phyloP scores from a whole-genome alignment of 345 rosid species.

The Sisymbrium irio region DNA sequence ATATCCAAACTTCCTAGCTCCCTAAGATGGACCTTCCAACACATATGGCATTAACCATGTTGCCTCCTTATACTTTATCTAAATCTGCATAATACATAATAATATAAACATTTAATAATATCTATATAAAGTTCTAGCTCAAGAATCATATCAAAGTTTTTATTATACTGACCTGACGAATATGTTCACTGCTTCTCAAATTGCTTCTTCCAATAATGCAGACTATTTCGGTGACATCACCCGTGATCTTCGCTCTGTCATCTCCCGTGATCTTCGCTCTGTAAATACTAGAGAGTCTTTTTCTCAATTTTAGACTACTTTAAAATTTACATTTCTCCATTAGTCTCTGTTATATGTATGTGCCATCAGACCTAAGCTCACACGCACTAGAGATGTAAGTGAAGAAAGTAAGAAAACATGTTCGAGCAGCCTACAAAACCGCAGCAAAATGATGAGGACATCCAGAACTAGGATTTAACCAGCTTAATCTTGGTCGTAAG shows the following conservation, averaged over 20 bases:
- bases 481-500: no score
- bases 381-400: no score
- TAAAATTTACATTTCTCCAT: no score
- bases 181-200: constrained; percentile 68
- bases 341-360: no score
- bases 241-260: constrained; percentile 88
- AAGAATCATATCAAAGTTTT: constrained; percentile 6
- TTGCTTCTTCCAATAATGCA: constrained; percentile 65
- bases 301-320: no score
- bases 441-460: no score
- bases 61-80: constrained; percentile 67
- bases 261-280: no score
- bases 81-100: constrained; percentile 46
- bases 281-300: no score
- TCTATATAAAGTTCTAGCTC: not conserved
- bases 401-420: no score
- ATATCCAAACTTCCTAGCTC: constrained; percentile 73
- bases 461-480: no score
- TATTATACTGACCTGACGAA: constrained; percentile 53
- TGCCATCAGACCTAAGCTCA: no score
- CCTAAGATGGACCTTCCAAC: constrained; percentile 89
- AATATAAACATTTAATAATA: not conserved
- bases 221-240: constrained; percentile 85
- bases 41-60: constrained; percentile 78
- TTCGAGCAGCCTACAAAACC: no score